These are phyloP conservation scores for Chytriomyces sp. DNA, from an alignment of 192 early-diverging fungal genomes.

Conservation along the genomic window DNA sequence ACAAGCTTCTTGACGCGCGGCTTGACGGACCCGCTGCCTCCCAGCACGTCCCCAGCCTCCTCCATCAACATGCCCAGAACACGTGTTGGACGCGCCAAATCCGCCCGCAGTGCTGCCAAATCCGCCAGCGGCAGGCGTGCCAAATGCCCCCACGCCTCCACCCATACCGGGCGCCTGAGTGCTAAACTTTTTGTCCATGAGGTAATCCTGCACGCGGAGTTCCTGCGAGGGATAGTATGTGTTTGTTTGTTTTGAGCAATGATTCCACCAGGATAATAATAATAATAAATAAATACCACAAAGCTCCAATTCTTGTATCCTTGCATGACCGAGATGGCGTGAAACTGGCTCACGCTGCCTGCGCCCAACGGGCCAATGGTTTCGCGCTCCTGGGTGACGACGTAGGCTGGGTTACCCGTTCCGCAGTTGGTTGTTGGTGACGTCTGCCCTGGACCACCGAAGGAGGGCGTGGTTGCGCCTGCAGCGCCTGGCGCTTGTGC, in stretches of 20 bases:
- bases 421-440: slow-evolving; percentile 45
- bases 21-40: slow-evolving; percentile 13
- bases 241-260: too few relatives aligned
- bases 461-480: slow-evolving; percentile 43
- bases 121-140: slow-evolving; percentile 40
- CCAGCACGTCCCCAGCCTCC: slow-evolving; percentile 6
- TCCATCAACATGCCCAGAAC: slow-evolving; percentile 29
- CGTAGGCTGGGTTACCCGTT: slow-evolving; percentile 49
- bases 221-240: slow-evolving; percentile 61
- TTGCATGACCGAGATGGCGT: slow-evolving; percentile 81
- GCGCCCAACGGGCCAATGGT: slow-evolving; percentile 47
- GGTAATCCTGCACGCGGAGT: slow-evolving; percentile 87
- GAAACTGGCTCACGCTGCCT: slow-evolving; percentile 56
- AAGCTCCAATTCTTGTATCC: slow-evolving; percentile 81
- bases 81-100: slow-evolving; percentile 51
- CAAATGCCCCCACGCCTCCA: slow-evolving; percentile 50
- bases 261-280: neutral
- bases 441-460: slow-evolving; percentile 45
- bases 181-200: slow-evolving; percentile 72
- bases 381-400: slow-evolving; percentile 48
- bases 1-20: slow-evolving; percentile 36
- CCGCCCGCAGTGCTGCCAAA: too few relatives aligned
- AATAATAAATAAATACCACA: slow-evolving; percentile 57
- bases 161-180: slow-evolving; percentile 39
- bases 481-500: slow-evolving; percentile 32